Evolutionary conservation across 169 alveolate genomes (phyloP).

Genomic region (Plasmodium cynomolgi): DNA sequence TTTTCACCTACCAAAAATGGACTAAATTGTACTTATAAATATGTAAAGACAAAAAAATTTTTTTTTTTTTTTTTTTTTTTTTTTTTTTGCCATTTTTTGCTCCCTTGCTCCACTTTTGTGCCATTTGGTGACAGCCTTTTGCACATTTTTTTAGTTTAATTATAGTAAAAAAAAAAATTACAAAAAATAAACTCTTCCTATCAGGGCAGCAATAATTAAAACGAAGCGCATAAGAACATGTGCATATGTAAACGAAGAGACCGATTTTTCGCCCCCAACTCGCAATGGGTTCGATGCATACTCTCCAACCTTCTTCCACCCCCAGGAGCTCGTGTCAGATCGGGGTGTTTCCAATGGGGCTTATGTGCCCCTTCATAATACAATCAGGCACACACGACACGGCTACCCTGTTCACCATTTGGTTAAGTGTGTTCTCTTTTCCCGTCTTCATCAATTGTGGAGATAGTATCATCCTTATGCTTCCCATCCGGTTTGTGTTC

Average conservation of each 20-base stretch:
- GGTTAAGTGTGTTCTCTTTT: neutral
- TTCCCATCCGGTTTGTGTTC: neutral
- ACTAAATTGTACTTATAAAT: neutral
- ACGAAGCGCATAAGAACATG: neutral
- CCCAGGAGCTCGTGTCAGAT: neutral
- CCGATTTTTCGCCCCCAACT: neutral
- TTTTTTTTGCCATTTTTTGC: neutral
- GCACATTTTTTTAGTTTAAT: slow-evolving; percentile 7
- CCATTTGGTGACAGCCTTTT: neutral
- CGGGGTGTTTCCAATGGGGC: neutral
- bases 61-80: neutral
- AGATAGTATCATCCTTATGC: neutral
- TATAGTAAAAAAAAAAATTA: neutral
- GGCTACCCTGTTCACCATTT: neutral
- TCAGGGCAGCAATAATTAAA: neutral
- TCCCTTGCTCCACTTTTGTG: neutral
- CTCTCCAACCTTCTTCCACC: neutral
- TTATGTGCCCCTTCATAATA: neutral
- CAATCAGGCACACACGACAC: neutral
- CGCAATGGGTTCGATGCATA: neutral
- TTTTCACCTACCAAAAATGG: neutral
- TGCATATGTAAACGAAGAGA: neutral
- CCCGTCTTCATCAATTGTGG: neutral
- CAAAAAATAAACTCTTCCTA: neutral
- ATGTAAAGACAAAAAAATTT: neutral